These are phyloP conservation scores for Gossypium rotundifolium DNA, from an alignment of 345 rosid genomes.

Conservation along the genomic window DNA sequence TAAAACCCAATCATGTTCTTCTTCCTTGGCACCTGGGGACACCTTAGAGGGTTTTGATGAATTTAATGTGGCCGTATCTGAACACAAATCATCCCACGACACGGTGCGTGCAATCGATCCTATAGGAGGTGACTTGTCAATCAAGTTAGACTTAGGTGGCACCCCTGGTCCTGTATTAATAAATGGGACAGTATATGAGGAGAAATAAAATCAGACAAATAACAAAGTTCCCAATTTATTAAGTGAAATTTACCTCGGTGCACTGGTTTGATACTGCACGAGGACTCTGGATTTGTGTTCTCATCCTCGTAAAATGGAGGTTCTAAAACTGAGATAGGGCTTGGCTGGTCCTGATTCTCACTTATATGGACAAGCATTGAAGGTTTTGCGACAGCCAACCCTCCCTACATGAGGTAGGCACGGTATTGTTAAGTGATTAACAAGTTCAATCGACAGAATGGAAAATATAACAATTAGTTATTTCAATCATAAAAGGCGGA, in stretches of 20 bases:
- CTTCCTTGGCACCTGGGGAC: constrained; percentile 33
- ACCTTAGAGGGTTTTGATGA: constrained; percentile 28
- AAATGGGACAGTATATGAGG: neutral
- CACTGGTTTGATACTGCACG: constrained; percentile 32
- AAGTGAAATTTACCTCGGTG: constrained; percentile 30
- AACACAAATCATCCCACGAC: constrained; percentile 48
- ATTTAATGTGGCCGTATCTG: constrained; percentile 33
- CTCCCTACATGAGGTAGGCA: constrained; percentile 42
- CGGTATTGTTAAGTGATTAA: constrained; percentile 2
- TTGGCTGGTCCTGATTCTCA: constrained; percentile 89
- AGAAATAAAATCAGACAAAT: neutral
- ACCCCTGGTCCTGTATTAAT: constrained; percentile 38
- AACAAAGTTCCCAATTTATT: neutral
- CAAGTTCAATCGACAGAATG: neutral
- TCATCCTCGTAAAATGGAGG: constrained; percentile 66
- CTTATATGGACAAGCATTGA: constrained; percentile 26
- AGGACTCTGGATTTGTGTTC: constrained; percentile 32
- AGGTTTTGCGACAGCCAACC: constrained; percentile 37
- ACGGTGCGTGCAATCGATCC: constrained; percentile 58
- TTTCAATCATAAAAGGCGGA: neutral
- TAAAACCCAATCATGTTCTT: constrained; percentile 56
- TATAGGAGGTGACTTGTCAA: constrained; percentile 75
- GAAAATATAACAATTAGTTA: neutral
- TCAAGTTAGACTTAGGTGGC: constrained; percentile 53
- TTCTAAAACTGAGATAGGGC: constrained; percentile 86